These are phyloP conservation scores for Porphyra umbilicalis DNA, from an alignment of 31 red algal genomes.

Conservation along the genomic window DNA sequence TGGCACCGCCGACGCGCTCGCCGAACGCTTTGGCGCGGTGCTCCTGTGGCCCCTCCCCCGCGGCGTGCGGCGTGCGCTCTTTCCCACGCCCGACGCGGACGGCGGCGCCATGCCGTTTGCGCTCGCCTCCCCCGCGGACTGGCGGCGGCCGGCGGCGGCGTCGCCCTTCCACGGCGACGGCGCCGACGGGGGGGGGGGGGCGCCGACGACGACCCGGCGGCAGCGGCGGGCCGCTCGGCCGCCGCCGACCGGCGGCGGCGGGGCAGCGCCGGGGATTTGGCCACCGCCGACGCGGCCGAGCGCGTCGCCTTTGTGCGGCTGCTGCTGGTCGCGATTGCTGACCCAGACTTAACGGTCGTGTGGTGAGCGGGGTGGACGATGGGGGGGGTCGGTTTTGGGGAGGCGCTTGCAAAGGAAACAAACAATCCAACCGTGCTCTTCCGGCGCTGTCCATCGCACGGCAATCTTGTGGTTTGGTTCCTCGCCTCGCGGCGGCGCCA, in stretches of 20 bases:
- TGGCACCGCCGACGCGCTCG: constrained; percentile 14
- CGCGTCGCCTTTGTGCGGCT: neutral
- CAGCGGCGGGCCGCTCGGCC: neutral
- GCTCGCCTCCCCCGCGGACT: neutral
- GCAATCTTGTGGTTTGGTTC: too few species aligned
- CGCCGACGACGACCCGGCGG: neutral
- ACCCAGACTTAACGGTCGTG: neutral
- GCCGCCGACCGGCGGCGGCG: neutral
- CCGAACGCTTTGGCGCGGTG: constrained; percentile 47
- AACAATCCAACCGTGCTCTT: too few species aligned
- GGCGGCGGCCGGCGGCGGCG: neutral
- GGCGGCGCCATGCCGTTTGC: neutral
- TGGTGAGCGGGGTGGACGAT: too few species aligned
- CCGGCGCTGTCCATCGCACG: too few species aligned
- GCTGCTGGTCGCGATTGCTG: neutral
- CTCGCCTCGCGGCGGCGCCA: too few species aligned
- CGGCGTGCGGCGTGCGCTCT: neutral
- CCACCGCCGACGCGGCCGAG: neutral
- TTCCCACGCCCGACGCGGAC: neutral
- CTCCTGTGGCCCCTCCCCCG: constrained; percentile 14
- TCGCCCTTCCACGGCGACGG: neutral
- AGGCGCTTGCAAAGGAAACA: too few species aligned
- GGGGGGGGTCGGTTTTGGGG: too few species aligned
- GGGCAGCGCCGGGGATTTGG: neutral
- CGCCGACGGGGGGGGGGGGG: neutral